Conservation (phyloP, 352 stramenopile species). For the Stramenopiles sp. region DNA sequence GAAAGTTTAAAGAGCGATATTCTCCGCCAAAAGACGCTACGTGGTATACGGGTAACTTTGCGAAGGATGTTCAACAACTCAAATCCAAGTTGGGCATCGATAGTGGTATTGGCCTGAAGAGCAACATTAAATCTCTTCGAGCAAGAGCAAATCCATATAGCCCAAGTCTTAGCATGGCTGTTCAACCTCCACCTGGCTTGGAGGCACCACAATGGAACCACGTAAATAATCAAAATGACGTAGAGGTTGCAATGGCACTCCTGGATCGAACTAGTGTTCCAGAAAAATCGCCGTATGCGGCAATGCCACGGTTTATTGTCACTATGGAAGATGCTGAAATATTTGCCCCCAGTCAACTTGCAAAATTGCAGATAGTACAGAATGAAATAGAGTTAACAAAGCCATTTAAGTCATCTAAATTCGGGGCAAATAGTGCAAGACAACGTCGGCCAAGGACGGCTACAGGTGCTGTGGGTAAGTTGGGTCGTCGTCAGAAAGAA, state of each 20-base stretch:
- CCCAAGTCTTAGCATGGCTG: not conserved
- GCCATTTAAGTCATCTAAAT: too few relatives aligned
- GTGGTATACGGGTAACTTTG: not conserved
- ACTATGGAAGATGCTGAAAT: not conserved
- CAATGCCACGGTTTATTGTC: not conserved
- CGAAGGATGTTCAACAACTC: not conserved
- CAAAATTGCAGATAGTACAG: not conserved
- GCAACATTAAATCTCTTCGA: not conserved
- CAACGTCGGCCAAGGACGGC: not conserved
- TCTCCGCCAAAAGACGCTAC: not conserved
- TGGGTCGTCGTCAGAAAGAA: not conserved
- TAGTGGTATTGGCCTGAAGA: not conserved
- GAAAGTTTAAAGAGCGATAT: not conserved
- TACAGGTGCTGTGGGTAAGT: too few relatives aligned
- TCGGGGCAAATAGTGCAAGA: too few relatives aligned
- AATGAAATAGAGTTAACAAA: not conserved
- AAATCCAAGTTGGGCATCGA: not conserved
- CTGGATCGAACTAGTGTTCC: not conserved
- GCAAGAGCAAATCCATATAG: not conserved
- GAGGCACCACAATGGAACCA: not conserved
- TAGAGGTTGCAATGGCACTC: not conserved
- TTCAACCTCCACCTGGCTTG: not conserved
- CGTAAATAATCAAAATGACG: not conserved
- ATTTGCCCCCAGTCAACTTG: not conserved
- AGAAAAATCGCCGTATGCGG: not conserved